Evolutionary conservation across 2,329 filamentous ascomycete genomes (phyloP), one percentile per base, ranked within the genome.

Genomic region (Ceratocystis harringtonii): DNA sequence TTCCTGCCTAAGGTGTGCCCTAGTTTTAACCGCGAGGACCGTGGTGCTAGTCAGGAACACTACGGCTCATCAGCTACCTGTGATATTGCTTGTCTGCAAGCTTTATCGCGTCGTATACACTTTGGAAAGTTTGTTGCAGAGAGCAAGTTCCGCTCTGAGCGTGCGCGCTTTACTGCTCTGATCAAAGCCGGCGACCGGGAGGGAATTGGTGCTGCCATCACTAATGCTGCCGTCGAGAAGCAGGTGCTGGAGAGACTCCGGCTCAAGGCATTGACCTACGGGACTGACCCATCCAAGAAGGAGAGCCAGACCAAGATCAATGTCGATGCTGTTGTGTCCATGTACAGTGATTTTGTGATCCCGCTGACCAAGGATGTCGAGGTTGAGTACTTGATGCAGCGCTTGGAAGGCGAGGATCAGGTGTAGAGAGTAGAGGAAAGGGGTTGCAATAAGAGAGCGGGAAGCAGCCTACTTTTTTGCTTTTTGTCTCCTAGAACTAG

Each of bases 41-140:
- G 91, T 66, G 90, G 89, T 61, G 92, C 95, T 74, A 83, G 84
- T 15, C 86, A 90, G 74, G 94, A 97, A 76, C 96, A 99, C 77
- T 99, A 97, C 77, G 94, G 94, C 17, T 95, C 89, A 5, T 82
- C 92, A 0, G 92, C 91, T 1, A 95, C 90, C 0, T 91, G 88
- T 73, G 94, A 99, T 76, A 94, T 99, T 68, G 82, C 84, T 64
- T 92, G 89, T 71, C 79, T 99, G 69, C 94, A 99, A 78, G 89
- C 94, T 2, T 78, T 99, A 60, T 95, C 90, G 48, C 83, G 92
- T 52, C 81, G 94, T 65, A 94, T 99, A 70, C 94, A 99, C 76
- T 99, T 96, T 77, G 94, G 94, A 70, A 99, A 97, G 78, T 97
- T 97, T 72, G 94, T 99, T 7, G 94, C 94, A 55, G 94, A 99